phyloP scores from a whole-genome alignment of 495 filamentous ascomycete species.

The Neurospora sublineolata region DNA sequence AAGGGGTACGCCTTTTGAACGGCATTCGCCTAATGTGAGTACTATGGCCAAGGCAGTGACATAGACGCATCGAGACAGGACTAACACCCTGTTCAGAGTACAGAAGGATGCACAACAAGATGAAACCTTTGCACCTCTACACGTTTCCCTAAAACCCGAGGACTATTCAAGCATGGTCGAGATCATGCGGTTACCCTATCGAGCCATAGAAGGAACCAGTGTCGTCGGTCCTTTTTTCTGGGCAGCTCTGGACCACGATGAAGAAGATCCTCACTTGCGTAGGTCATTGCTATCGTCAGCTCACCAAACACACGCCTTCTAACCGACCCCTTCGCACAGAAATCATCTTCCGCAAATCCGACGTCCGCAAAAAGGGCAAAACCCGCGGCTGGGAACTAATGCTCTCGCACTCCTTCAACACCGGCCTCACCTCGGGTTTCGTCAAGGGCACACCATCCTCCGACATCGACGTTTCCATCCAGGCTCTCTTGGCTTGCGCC shows the following conservation, averaged over 20 bases:
- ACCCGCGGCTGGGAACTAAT: slow-evolving; percentile 48
- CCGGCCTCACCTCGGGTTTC: slow-evolving; percentile 40
- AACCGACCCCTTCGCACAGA: slow-evolving; percentile 18
- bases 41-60: background rate
- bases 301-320: background rate
- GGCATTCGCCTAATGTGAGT: slow-evolving; percentile 41
- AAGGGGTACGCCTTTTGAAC: slow-evolving; percentile 29
- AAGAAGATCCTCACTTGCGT: slow-evolving; percentile 40
- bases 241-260: slow-evolving; percentile 40
- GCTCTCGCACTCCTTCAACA: slow-evolving; percentile 42
- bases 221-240: slow-evolving; percentile 48
- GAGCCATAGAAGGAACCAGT: slow-evolving; percentile 39
- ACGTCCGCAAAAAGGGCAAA: slow-evolving; percentile 45
- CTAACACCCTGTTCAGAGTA: slow-evolving; percentile 23
- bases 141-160: slow-evolving; percentile 30
- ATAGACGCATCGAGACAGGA: background rate
- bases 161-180: slow-evolving; percentile 34
- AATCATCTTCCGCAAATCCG: slow-evolving; percentile 44
- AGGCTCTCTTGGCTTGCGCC: slow-evolving; percentile 33
- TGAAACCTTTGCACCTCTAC: slow-evolving; percentile 39
- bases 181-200: slow-evolving; percentile 35
- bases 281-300: no score
- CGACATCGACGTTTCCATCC: slow-evolving; percentile 34
- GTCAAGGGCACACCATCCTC: slow-evolving; percentile 42
- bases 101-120: slow-evolving; percentile 38